Conservation (phyloP, 1,139 yeast species). For the Lodderomyces oxycetoniae region DNA sequence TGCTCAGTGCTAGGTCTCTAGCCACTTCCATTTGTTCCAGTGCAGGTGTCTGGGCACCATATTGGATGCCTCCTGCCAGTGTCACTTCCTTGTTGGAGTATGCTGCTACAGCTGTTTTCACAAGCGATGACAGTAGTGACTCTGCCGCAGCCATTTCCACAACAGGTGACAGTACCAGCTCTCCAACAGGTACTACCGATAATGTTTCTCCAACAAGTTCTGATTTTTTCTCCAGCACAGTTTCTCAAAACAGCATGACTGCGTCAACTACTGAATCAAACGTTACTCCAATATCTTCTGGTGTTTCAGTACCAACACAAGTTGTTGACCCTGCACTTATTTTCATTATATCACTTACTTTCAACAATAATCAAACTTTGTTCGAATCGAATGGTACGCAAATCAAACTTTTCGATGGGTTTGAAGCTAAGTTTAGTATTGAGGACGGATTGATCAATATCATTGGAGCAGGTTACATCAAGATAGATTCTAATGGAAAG, state of each 20-base stretch:
- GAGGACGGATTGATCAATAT: slow-evolving; percentile 4
- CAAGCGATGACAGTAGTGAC: slow-evolving; percentile 5
- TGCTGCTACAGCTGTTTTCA: slow-evolving; percentile 22
- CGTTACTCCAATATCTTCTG: not conserved
- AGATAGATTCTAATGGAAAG: slow-evolving; percentile 2
- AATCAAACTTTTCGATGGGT: slow-evolving; percentile 5
- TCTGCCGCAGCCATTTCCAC: slow-evolving; percentile 1
- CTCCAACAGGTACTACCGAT: too few relatives aligned
- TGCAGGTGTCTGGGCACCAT: slow-evolving; percentile 39
- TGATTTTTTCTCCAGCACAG: too few relatives aligned
- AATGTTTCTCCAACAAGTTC: too few relatives aligned
- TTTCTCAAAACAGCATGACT: too few relatives aligned
- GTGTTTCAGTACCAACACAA: not conserved
- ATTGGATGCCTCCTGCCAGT: slow-evolving; percentile 35
- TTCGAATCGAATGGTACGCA: slow-evolving; percentile 6
- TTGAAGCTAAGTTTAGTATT: slow-evolving; percentile 3
- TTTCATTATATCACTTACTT: slow-evolving; percentile 17
- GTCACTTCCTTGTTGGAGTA: slow-evolving; percentile 28
- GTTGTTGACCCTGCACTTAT: slow-evolving; percentile 23
- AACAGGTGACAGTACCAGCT: too few relatives aligned
- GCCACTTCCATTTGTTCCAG: slow-evolving; percentile 38
- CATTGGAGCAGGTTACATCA: slow-evolving; percentile 1
- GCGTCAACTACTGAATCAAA: slow-evolving; percentile 1
- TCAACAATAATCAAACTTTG: slow-evolving; percentile 1
- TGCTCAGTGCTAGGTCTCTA: slow-evolving; percentile 33